A percentile compares a stretch with the other conserved stretches of the same genome.
Evolutionary conservation across 345 rosid genomes (phyloP).

Genomic region (Salix brachista): DNA sequence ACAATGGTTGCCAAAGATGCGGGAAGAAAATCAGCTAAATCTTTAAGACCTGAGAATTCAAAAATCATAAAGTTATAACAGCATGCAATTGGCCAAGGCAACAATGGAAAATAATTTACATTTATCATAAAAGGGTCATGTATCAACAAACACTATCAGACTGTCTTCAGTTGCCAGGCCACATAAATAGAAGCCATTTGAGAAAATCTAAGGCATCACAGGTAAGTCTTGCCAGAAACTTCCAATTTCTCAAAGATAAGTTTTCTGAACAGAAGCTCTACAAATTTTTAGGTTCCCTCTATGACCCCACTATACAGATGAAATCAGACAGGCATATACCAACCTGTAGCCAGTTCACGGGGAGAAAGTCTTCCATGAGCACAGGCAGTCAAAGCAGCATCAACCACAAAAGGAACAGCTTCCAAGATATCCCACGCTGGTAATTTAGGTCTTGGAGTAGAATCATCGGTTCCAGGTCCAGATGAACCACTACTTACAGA

Average conservation of each 20-base stretch:
- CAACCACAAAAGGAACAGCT: constrained; percentile 76
- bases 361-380: constrained; percentile 88
- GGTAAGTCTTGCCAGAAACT: not conserved
- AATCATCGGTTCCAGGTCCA: constrained; percentile 60
- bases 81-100: not conserved
- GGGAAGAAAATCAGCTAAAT: constrained; percentile 86
- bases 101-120: not conserved
- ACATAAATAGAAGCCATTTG: not conserved
- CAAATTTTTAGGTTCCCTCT: not conserved
- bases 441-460: constrained; percentile 54
- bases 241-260: constrained; percentile 33
- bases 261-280: not conserved
- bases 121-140: not conserved
- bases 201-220: constrained; percentile 28
- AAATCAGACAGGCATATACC: constrained; percentile 11
- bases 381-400: constrained; percentile 89
- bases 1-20: constrained; percentile 82
- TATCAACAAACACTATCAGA: no score
- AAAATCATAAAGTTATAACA: constrained; percentile 2
- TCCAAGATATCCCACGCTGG: constrained; percentile 97
- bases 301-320: not conserved
- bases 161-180: not conserved
- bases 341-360: constrained; percentile 97
- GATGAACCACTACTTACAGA: constrained; percentile 81
- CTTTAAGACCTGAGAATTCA: constrained; percentile 69